Evolutionary conservation across 805 yeast species (phyloP).

Genomic region (Saturnispora besseyi): DNA sequence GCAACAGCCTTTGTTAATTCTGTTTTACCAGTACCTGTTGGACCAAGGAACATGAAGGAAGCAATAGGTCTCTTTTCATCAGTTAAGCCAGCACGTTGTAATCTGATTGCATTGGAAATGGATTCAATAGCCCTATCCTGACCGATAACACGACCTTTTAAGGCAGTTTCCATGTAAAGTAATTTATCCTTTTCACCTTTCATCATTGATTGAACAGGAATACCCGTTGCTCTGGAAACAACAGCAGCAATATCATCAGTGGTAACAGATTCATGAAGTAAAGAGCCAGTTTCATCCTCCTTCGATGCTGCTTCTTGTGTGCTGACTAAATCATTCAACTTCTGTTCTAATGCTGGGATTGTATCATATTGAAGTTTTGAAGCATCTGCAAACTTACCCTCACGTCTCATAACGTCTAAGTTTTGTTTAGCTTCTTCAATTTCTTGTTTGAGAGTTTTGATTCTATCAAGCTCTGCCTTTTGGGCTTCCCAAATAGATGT

Average conservation of each 20-base stretch:
- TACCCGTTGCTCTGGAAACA: conserved; percentile 90
- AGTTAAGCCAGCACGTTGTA: conserved; percentile 94
- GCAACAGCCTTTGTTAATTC: conserved; percentile 91
- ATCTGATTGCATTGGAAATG: conserved; percentile 86
- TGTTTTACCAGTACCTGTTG: conserved; percentile 98
- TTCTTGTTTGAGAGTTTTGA: conserved; percentile 72
- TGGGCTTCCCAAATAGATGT: conserved; percentile 86
- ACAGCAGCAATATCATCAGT: conserved; percentile 91
- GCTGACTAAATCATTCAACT: conserved; percentile 40
- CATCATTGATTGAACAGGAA: conserved; percentile 83
- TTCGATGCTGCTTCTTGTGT: conserved; percentile 29
- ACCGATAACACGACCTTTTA: conserved; percentile 77
- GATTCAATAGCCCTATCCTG: conserved; percentile 92
- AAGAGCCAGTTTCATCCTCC: conserved; percentile 19
- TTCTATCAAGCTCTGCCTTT: conserved; percentile 60
- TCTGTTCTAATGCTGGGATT: conserved; percentile 69
- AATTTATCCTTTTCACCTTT: conserved; percentile 92
- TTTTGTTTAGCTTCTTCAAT: conserved; percentile 80
- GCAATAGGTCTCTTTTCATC: conserved; percentile 94
- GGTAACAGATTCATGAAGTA: conserved; percentile 86
- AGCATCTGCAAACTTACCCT: conserved; percentile 79
- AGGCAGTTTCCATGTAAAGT: conserved; percentile 73
- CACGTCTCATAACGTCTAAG: conserved; percentile 72
- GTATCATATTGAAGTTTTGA: conserved; percentile 82
- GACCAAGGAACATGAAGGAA: conserved; percentile 92